These are phyloP conservation scores for Starmerella vaccinii DNA, from an alignment of 805 yeast genomes.

Conservation along the genomic window DNA sequence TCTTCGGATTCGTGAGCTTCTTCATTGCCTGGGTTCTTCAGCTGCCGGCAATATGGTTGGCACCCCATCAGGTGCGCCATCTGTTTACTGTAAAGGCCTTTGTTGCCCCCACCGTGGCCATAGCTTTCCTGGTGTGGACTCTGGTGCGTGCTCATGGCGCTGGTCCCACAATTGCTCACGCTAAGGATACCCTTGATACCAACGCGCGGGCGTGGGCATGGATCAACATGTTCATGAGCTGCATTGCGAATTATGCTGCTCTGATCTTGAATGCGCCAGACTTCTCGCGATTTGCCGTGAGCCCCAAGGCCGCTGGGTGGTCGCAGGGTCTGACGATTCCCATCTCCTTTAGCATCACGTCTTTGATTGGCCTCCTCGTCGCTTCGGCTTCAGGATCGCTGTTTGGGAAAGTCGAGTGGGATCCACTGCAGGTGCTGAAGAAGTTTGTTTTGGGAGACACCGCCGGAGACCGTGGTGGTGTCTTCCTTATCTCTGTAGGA, in stretches of 20 bases:
- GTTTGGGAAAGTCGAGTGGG: constrained; percentile 52
- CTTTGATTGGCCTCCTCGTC: constrained; percentile 74
- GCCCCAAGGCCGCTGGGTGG: constrained; percentile 32
- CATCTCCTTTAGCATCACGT: constrained; percentile 64
- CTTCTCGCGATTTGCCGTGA: constrained; percentile 67
- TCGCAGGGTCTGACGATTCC: constrained; percentile 62
- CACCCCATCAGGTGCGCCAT: constrained; percentile 74
- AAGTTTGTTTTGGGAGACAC: constrained; percentile 39
- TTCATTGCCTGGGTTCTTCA: constrained; percentile 74
- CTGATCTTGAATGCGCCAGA: constrained; percentile 81
- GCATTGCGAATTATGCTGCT: constrained; percentile 81
- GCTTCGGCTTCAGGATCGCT: constrained; percentile 58
- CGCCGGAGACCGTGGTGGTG: constrained; percentile 64
- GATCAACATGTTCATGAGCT: constrained; percentile 64
- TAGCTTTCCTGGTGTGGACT: constrained; percentile 78
- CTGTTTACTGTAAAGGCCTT: constrained; percentile 73
- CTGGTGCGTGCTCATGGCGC: constrained; percentile 68
- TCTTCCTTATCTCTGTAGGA: constrained; percentile 58
- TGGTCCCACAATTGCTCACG: constrained; percentile 54
- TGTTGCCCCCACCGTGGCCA: constrained; percentile 71
- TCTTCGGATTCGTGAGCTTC: constrained; percentile 63
- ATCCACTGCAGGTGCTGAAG: constrained; percentile 67
- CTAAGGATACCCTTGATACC: constrained; percentile 43
- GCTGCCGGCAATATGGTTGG: constrained; percentile 69
- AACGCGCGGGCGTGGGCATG: constrained; percentile 73